Evolutionary conservation across 208 protist genomes (phyloP), one percentile per base, ranked within the genome.

Genomic region (Herpetomonas samuelpessoai): DNA sequence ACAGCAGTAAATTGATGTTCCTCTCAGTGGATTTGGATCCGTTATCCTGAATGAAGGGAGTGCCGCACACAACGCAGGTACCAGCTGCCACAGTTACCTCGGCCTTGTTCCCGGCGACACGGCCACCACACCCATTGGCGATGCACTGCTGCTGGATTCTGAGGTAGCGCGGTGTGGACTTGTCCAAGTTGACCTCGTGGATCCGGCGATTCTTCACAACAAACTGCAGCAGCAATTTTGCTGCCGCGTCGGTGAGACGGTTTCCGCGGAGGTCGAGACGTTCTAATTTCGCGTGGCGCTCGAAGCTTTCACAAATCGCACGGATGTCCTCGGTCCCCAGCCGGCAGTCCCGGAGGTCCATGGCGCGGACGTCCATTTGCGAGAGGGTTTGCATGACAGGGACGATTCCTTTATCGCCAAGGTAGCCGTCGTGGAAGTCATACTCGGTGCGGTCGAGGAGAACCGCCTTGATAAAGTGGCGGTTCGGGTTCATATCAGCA

Each of bases 381-480:
- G 74, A 71, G 3, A 95, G 64, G 12, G 86, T 90, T n/a, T 71
- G 60, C 30, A 91, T 64, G 49, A 95, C 81, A 2, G 85, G 76
- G 0, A 77, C 49, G 29, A 92, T 86, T 18, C 89, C 89, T 12
- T 73, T 71, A 3, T 75, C 84, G 2, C 89, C 89, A 18, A 95
- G 62, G 65, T 95, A 95, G 38, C 80, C 81, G 59, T 92, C 81
- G 41, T 85, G 72, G 56, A 95, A 91, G 50, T 88, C 56, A 51
- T 92, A 83, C 19, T 86, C 52, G 12, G 71, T 66, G 0, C 65
- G 62, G 30, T 73, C 81, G 1, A 62, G 55, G 16, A 71, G 52
- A 16, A 95, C 38, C 47, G 87, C 78, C 38, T 79, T 78, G n/a
- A 85, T 18, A 63, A 92, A 92, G 4, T 76, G 79, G 30, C 76